Evolutionary conservation across 192 early-diverging fungal species (phyloP), one percentile per base, ranked within the genome.

Genomic region (Coemansia sp.): DNA sequence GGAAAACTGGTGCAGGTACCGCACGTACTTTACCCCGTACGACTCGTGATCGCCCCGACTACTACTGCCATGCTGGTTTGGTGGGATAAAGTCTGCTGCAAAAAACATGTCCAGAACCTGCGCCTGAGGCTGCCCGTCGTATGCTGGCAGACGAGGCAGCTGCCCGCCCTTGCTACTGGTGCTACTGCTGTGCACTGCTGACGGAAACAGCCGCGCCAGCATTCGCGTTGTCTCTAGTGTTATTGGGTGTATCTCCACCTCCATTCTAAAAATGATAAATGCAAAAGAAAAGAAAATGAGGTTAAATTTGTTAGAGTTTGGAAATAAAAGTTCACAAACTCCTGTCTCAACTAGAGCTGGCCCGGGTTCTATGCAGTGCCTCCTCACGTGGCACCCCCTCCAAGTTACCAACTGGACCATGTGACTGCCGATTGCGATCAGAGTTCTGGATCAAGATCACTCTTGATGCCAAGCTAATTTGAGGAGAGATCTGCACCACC

Each of bases 31-130:
- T 15, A 65, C 55, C 32, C 72, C 72, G 17, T 75, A 75, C 53
- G 72, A 65, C 58, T 75, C 72, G 53, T 41, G 27, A 57, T 57
- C 64, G 38, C 38, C 38, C 15, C 37, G 40, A 46, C 22, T 41
- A 58, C 58, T 46, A 42, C 18, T 34, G 21, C 53, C 12, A 19
- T 37, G 22, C 38, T 48, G 17, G 39, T 39, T 33, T 48, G 40
- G 43, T 48, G 65, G 67, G n/a, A 79, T 61, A 60, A 79, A 79
- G 63, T 79, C 76, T 17, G 76, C 76, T 10, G 76, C 76, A 11
- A 72, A 79, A 29, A 79, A 79, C 3, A 42, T 62, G 32, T 79
- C 76, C 40, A 79, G 56, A 6, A 76, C 55, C 1, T 54, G 36
- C 1, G n/a, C 61, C 8, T 33, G 14, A 19, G 22, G 35, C 12